These are phyloP conservation scores for Penicillium decumbens DNA, from an alignment of 2,329 filamentous ascomycete species.

Conservation along the genomic window DNA sequence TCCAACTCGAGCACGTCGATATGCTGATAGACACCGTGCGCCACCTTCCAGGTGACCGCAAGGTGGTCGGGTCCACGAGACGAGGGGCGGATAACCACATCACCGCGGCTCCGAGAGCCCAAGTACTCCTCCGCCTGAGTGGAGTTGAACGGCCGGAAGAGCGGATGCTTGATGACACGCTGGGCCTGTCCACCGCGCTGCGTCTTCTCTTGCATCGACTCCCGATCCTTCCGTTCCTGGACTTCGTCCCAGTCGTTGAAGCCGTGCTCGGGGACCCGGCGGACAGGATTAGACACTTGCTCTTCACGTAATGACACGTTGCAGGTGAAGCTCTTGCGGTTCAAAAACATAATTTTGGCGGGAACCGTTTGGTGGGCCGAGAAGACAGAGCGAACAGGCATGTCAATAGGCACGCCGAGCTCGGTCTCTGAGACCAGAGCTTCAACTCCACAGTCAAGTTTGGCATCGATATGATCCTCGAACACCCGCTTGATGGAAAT, in stretches of 20 bases:
- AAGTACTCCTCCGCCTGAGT: conserved; percentile 91
- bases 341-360: conserved; percentile 81
- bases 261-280: conserved; percentile 64
- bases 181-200: conserved; percentile 79
- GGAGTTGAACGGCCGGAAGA: conserved; percentile 91
- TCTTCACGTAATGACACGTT: conserved; percentile 83
- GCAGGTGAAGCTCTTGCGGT: conserved; percentile 77
- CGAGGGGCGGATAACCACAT: conserved; percentile 90
- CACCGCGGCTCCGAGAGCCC: conserved; percentile 76
- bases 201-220: conserved; percentile 79
- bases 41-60: conserved; percentile 96
- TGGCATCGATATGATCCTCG: conserved; percentile 87
- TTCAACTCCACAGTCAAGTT: conserved; percentile 90
- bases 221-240: conserved; percentile 75
- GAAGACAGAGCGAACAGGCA: conserved; percentile 68
- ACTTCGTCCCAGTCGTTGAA: conserved; percentile 81
- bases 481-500: conserved; percentile 84
- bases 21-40: conserved; percentile 93
- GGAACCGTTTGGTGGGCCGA: conserved; percentile 77
- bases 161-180: conserved; percentile 93
- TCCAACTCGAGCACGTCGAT: conserved; percentile 95
- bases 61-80: conserved; percentile 94
- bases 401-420: conserved; percentile 65
- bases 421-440: conserved; percentile 79
- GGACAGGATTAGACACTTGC: conserved; percentile 67